phyloP scores from a whole-genome alignment of 2,329 filamentous ascomycete species.

The Paraphoma sp. region DNA sequence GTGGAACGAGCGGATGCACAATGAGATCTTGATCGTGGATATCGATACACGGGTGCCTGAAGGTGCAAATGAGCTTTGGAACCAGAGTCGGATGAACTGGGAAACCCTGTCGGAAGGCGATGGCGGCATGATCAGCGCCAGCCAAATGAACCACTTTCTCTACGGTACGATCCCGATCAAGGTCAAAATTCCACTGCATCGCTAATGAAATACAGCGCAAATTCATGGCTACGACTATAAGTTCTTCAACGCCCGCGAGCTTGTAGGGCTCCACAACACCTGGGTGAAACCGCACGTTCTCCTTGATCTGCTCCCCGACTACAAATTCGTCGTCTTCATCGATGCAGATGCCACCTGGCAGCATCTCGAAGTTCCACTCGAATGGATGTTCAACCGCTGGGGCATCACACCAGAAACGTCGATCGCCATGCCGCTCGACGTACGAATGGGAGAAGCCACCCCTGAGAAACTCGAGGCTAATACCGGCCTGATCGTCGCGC shows the following conservation, averaged over 20 bases:
- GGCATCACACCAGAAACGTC: constrained; percentile 48
- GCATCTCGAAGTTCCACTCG: constrained; percentile 52
- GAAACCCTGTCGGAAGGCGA: background rate
- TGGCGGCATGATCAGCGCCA: too few species aligned
- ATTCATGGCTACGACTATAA: constrained; percentile 57
- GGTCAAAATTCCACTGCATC: too few species aligned
- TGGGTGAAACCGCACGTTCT: constrained; percentile 51
- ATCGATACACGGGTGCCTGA: background rate
- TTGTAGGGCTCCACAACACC: constrained; percentile 45
- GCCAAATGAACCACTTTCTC: too few species aligned
- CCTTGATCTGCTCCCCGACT: constrained; percentile 44
- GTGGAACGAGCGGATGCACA: background rate
- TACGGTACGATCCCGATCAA: too few species aligned
- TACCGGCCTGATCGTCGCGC: constrained; percentile 48
- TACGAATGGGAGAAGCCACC: too few species aligned
- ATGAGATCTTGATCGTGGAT: background rate
- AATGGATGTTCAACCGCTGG: constrained; percentile 58
- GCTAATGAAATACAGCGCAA: constrained; percentile 26
- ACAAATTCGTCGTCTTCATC: constrained; percentile 53
- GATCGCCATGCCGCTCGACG: constrained; percentile 52
- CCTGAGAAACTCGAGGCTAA: background rate
- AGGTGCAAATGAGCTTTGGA: background rate
- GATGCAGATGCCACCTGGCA: constrained; percentile 53
- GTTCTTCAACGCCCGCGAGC: constrained; percentile 46
- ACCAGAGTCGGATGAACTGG: background rate